These are phyloP conservation scores for Eragrostis tef DNA, from an alignment of 202 grass and related monocot genomes.

Conservation along the genomic window DNA sequence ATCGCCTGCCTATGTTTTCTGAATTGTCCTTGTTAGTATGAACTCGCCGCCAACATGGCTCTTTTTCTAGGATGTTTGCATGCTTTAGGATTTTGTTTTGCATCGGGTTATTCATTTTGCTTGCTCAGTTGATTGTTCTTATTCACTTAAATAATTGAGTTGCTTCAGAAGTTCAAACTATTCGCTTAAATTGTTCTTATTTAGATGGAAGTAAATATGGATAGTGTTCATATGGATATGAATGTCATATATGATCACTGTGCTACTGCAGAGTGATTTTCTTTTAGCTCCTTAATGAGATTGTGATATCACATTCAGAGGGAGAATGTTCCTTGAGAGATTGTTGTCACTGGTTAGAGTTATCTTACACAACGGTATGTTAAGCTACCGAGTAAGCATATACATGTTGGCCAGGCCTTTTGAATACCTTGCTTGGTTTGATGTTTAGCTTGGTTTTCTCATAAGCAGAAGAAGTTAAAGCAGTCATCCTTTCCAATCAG, in stretches of 20 bases:
- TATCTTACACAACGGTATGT: neutral
- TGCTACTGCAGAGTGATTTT: neutral
- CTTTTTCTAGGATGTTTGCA: conserved; percentile 4
- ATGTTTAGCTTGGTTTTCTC: conserved; percentile 7
- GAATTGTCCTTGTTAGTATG: neutral
- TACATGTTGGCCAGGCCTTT: neutral
- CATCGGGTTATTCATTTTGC: neutral
- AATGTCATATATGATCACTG: neutral
- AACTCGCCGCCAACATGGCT: neutral
- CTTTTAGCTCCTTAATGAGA: neutral
- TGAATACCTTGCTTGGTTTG: conserved; percentile 16
- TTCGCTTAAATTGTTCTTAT: neutral
- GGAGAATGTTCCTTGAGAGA: neutral
- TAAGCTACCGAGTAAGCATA: neutral
- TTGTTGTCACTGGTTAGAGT: neutral
- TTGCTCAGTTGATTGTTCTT: no score
- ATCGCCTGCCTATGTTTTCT: neutral
- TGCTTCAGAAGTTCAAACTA: neutral
- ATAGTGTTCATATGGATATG: conserved; percentile 1
- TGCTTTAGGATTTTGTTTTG: neutral
- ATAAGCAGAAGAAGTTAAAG: no score
- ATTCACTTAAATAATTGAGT: no score
- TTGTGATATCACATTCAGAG: neutral
- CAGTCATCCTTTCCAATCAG: conserved; percentile 5
- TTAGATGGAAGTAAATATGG: neutral